Percentiles rank a stretch among this genome's conserved stretches.
phyloP scores from a whole-genome alignment of 352 stramenopile genomes.

The Phytophthora chlamydospora region DNA sequence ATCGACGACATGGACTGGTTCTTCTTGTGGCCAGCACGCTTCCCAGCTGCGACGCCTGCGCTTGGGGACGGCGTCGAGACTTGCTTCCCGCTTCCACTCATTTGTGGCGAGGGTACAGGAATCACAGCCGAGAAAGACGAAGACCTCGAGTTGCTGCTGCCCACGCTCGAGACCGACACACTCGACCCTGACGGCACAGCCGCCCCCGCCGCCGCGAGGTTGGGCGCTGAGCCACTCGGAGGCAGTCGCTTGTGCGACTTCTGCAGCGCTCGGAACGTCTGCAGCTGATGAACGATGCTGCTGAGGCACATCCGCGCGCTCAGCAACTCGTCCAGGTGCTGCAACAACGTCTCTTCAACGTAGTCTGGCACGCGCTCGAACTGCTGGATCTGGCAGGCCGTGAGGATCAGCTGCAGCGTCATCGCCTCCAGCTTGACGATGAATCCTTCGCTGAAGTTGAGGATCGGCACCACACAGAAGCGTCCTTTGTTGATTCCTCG shows the following conservation, averaged over 20 bases:
- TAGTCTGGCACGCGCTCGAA: constrained; percentile 80
- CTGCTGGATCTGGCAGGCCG: constrained; percentile 80
- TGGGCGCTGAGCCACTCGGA: constrained; percentile 38
- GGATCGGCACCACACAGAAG: constrained; percentile 78
- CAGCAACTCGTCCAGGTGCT: constrained; percentile 78
- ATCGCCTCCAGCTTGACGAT: constrained; percentile 70
- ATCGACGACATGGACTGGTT: constrained; percentile 91
- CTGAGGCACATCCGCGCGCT: constrained; percentile 78
- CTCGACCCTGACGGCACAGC: constrained; percentile 33
- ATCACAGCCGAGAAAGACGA: constrained; percentile 46
- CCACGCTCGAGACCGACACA: constrained; percentile 37
- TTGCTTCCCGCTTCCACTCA: constrained; percentile 40
- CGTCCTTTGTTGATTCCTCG: constrained; percentile 37
- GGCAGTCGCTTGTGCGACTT: constrained; percentile 44
- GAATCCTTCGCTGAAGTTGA: constrained; percentile 85
- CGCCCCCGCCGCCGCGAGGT: constrained; percentile 18
- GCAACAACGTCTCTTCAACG: constrained; percentile 65
- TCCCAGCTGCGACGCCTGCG: constrained; percentile 40
- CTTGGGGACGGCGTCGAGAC: constrained; percentile 39
- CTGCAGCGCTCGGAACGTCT: constrained; percentile 69
- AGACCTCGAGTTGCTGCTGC: constrained; percentile 45
- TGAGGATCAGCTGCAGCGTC: constrained; percentile 74
- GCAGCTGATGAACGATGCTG: constrained; percentile 74
- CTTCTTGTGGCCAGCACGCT: constrained; percentile 85
- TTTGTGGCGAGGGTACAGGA: constrained; percentile 35